Evolutionary conservation across 176 grass and related monocot genomes (phyloP).

Genomic region (Cymbopogon citratus): DNA sequence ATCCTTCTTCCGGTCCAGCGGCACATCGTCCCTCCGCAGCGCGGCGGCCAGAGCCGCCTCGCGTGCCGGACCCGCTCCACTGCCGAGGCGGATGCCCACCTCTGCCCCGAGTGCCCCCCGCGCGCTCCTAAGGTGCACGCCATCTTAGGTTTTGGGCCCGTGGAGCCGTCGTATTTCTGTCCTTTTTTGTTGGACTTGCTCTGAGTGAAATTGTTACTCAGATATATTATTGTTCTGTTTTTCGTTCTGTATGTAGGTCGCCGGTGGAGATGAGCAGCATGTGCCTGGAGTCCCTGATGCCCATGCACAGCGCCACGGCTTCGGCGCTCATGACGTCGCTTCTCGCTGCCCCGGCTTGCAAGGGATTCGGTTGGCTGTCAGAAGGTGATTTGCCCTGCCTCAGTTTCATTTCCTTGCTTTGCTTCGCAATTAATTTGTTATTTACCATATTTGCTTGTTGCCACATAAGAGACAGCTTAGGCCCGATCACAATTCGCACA

Average conservation of each 20-base stretch:
- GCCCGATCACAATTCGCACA: background rate
- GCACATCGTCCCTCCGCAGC: constrained; percentile 32
- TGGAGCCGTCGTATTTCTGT: background rate
- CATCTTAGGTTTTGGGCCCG: background rate
- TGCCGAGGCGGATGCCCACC: constrained; percentile 21
- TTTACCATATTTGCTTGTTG: background rate
- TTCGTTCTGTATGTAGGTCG: constrained; percentile 45
- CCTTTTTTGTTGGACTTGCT: background rate
- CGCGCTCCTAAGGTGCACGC: constrained; percentile 46
- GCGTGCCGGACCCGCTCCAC: constrained; percentile 28
- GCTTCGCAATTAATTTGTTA: background rate
- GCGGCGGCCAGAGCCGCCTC: constrained; percentile 32
- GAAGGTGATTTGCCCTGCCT: constrained; percentile 46
- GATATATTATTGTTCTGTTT: background rate
- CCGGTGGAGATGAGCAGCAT: constrained; percentile 75
- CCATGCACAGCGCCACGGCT: constrained; percentile 87
- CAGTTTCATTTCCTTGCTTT: background rate
- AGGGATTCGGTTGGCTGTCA: constrained; percentile 60
- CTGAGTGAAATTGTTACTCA: background rate
- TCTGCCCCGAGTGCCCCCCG: constrained; percentile 25
- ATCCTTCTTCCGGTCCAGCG: constrained; percentile 61
- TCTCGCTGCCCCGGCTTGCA: constrained; percentile 48
- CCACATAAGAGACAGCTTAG: background rate
- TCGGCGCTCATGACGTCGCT: constrained; percentile 90
- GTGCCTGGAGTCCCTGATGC: constrained; percentile 75